These are phyloP conservation scores for Balamuthia mandrillaris DNA, from an alignment of 208 protist genomes.

Conservation along the genomic window DNA sequence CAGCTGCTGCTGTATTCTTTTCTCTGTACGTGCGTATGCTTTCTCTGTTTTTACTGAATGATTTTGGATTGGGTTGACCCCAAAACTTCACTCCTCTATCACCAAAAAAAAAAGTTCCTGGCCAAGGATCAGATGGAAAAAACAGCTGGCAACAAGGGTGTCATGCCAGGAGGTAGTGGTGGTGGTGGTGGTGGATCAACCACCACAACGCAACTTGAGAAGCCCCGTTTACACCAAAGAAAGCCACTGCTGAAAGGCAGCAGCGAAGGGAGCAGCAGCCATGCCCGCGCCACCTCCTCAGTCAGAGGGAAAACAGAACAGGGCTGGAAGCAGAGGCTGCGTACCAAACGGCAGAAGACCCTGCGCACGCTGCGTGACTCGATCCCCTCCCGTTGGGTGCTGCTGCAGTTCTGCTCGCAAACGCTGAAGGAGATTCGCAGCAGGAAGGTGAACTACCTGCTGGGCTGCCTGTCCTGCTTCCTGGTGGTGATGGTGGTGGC, in stretches of 20 bases:
- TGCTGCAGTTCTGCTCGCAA: neutral
- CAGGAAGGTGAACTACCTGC: neutral
- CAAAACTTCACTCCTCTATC: too few species aligned
- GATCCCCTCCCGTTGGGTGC: neutral
- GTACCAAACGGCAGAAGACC: neutral
- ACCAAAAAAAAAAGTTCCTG: too few species aligned
- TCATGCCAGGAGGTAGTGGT: neutral
- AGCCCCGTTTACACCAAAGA: neutral
- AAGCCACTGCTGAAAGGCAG: neutral
- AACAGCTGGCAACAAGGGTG: neutral
- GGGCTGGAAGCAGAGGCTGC: neutral
- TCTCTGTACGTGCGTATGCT: too few species aligned
- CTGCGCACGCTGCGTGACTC: neutral
- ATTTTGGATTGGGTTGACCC: too few species aligned
- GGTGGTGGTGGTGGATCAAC: neutral
- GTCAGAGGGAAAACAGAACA: neutral
- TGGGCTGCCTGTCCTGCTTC: conserved; percentile 32
- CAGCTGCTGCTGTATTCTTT: too few species aligned
- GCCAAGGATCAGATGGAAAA: neutral
- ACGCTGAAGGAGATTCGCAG: neutral
- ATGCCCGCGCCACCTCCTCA: neutral
- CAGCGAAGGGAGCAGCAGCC: neutral
- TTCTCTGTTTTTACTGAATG: too few species aligned
- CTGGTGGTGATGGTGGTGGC: conserved; percentile 29
- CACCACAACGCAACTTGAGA: neutral